phyloP scores from a whole-genome alignment of 768 basidiomycete genomes.

The Tricholoma saponaceum region DNA sequence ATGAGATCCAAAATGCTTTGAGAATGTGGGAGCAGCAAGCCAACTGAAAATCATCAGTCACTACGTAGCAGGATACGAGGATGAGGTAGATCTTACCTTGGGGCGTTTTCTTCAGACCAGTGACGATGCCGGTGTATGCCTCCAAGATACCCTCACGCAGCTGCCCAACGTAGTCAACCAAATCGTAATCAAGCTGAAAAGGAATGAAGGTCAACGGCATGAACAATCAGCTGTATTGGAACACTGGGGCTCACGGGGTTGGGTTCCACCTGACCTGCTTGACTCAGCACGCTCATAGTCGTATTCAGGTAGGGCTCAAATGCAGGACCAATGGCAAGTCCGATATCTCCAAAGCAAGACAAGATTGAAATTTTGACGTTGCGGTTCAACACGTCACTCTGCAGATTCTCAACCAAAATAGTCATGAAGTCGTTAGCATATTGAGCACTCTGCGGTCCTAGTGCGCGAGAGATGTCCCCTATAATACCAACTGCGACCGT shows the following conservation, averaged over 20 bases:
- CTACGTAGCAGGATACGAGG: neutral
- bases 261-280: slow-evolving; percentile 85
- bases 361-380: slow-evolving; percentile 97
- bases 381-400: slow-evolving; percentile 85
- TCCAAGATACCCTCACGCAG: slow-evolving; percentile 95
- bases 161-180: slow-evolving; percentile 86
- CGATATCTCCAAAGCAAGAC: slow-evolving; percentile 95
- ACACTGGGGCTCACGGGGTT: slow-evolving; percentile 63
- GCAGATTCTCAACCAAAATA: slow-evolving; percentile 85
- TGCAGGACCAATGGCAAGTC: slow-evolving; percentile 78
- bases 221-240: neutral
- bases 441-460: slow-evolving; percentile 78
- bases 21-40: slow-evolving; percentile 65
- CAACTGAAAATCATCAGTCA: slow-evolving; percentile 25
- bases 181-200: slow-evolving; percentile 73
- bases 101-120: slow-evolving; percentile 80
- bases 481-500: slow-evolving; percentile 95
- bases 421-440: slow-evolving; percentile 91
- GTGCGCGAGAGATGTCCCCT: slow-evolving; percentile 93
- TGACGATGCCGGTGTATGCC: slow-evolving; percentile 93
- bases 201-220: slow-evolving; percentile 6
- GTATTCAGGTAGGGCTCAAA: slow-evolving; percentile 91
- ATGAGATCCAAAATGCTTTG: slow-evolving; percentile 76
- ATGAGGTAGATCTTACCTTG: slow-evolving; percentile 48
- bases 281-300: slow-evolving; percentile 85